Percentiles rank a stretch among this genome's conserved stretches.
phyloP scores from a whole-genome alignment of 192 early-diverging fungal species.

The Kappamyces sp. region DNA sequence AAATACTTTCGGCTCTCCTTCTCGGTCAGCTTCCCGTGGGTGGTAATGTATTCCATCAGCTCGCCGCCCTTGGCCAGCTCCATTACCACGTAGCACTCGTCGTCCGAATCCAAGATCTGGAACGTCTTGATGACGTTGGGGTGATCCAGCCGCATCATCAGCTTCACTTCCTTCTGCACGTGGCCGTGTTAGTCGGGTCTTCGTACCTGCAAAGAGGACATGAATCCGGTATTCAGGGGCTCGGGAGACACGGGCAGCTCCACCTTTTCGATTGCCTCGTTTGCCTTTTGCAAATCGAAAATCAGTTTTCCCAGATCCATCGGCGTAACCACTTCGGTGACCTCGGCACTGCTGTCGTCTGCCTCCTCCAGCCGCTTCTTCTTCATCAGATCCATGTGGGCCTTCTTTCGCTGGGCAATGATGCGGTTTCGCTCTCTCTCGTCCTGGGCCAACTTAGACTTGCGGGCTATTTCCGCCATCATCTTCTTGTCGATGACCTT shows the following conservation, averaged over 20 bases:
- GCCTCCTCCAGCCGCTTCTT: too few species aligned
- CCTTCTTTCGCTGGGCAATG: conserved; percentile 2
- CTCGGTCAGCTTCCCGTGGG: conserved; percentile 45
- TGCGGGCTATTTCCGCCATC: conserved; percentile 45
- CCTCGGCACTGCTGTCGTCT: too few species aligned
- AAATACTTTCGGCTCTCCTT: conserved; percentile 53
- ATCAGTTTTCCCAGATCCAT: too few species aligned
- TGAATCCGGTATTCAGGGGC: too few species aligned
- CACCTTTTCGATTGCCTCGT: not conserved
- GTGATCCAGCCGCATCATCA: conserved; percentile 59
- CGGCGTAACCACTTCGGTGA: too few species aligned
- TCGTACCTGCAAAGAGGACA: not conserved
- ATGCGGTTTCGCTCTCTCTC: conserved; percentile 20
- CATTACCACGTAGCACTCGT: conserved; percentile 62
- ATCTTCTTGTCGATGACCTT: conserved; percentile 60
- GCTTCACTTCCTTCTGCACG: conserved; percentile 52
- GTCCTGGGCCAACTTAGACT: conserved; percentile 42
- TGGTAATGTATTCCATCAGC: conserved; percentile 55
- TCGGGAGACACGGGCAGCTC: not conserved
- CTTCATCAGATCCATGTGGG: too few species aligned
- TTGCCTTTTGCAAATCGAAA: not conserved
- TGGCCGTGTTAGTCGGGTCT: not conserved
- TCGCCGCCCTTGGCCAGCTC: conserved; percentile 58
- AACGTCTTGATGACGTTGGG: conserved; percentile 57
- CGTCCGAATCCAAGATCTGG: conserved; percentile 57